Conservation (phyloP, 2,329 filamentous ascomycete species). For the Plenodomus lindquistii region DNA sequence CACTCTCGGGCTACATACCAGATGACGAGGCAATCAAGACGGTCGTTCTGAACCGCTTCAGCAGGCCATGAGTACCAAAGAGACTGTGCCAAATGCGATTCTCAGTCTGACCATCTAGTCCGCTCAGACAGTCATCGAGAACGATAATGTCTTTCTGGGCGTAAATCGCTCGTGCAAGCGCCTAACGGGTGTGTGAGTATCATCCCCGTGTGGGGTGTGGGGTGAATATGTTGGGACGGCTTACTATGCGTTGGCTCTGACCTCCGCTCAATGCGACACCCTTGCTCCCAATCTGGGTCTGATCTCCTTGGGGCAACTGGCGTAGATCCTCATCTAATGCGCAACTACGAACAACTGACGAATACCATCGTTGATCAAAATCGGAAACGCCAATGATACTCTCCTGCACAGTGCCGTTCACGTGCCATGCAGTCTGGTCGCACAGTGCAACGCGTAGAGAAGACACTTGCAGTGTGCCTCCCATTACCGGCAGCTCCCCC, state of each 20-base stretch:
- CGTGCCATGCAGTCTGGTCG: conserved; percentile 45
- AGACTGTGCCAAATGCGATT: conserved; percentile 54
- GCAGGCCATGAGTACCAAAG: conserved; percentile 51
- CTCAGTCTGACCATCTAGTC: conserved; percentile 55
- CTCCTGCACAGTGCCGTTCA: conserved; percentile 43
- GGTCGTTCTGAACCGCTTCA: conserved; percentile 45
- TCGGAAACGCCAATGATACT: conserved; percentile 42
- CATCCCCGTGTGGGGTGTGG: conserved; percentile 9
- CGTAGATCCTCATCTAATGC: conserved; percentile 41
- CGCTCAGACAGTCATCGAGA: conserved; percentile 58
- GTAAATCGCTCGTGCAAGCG: conserved; percentile 59
- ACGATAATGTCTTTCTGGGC: conserved; percentile 53
- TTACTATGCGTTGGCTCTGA: conserved; percentile 56
- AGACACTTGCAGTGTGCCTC: conserved; percentile 35
- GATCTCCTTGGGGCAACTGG: conserved; percentile 39
- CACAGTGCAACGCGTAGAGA: conserved; percentile 42
- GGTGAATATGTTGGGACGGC: conserved; percentile 17
- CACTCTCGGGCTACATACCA: conserved; percentile 14
- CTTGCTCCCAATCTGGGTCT: conserved; percentile 56
- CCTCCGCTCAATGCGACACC: conserved; percentile 58
- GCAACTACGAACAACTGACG: conserved; percentile 39
- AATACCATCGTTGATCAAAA: conserved; percentile 45
- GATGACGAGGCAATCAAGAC: conserved; percentile 41
- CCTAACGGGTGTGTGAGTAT: conserved; percentile 26
- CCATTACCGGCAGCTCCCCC: conserved; percentile 39